Conservation (phyloP, 106 monocot species). For the Acorus gramineus region DNA sequence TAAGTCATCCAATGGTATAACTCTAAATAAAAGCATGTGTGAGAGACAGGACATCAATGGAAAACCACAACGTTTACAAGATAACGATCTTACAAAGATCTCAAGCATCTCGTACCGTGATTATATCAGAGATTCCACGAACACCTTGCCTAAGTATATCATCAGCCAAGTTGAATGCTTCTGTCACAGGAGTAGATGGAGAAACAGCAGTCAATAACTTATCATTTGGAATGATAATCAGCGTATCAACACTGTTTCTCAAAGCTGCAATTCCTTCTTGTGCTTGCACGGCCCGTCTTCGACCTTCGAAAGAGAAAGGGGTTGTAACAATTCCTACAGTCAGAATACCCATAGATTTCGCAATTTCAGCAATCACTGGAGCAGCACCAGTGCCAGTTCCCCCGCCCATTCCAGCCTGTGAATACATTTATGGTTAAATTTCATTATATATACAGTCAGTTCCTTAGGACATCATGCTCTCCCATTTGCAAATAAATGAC, state of each 20-base stretch:
- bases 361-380: conserved; percentile 36
- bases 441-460: too few relatives aligned
- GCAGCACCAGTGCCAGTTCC: conserved; percentile 50
- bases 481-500: too few relatives aligned
- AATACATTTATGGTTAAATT: not conserved
- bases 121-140: conserved; percentile 49
- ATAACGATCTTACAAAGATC: too few relatives aligned
- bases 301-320: conserved; percentile 41
- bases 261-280: conserved; percentile 45
- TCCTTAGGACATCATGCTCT: too few relatives aligned
- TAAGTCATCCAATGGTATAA: too few relatives aligned
- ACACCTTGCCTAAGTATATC: conserved; percentile 51
- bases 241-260: conserved; percentile 37
- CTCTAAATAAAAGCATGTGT: too few relatives aligned
- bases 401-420: conserved; percentile 51
- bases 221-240: conserved; percentile 40
- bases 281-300: conserved; percentile 37
- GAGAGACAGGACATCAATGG: too few relatives aligned
- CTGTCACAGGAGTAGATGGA: conserved; percentile 45
- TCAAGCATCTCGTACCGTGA: conserved; percentile 16
- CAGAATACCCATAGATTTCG: conserved; percentile 42
- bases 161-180: conserved; percentile 45
- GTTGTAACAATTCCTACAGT: conserved; percentile 51
- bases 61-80: too few relatives aligned
- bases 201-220: conserved; percentile 50